A percentile compares a stretch with the other conserved stretches of the same genome.
phyloP scores from a whole-genome alignment of 345 rosid genomes.

The Pistacia integerrima region DNA sequence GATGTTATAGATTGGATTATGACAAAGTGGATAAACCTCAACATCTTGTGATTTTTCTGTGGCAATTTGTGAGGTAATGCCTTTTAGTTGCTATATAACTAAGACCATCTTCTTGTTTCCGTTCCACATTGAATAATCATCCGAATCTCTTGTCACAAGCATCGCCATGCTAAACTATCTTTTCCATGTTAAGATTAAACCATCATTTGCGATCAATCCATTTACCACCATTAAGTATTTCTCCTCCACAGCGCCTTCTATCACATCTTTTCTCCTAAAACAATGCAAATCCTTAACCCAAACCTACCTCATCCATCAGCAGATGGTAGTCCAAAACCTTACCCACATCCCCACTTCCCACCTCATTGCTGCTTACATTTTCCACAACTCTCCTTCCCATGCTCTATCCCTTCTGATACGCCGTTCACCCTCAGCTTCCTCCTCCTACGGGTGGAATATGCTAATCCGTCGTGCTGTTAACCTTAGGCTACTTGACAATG shows the following conservation, averaged over 20 bases:
- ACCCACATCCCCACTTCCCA: conserved; percentile 40
- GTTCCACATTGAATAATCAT: not conserved
- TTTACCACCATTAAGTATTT: not conserved
- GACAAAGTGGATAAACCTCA: too few species aligned
- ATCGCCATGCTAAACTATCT: not conserved
- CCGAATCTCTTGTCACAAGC: not conserved
- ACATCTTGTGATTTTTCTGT: too few species aligned
- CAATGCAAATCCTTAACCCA: conserved; percentile 61
- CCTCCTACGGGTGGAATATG: conserved; percentile 73
- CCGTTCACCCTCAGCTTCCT: conserved; percentile 45
- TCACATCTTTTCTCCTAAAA: conserved; percentile 46
- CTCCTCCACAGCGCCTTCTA: conserved; percentile 13
- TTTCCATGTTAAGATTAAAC: not conserved
- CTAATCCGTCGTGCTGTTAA: conserved; percentile 53
- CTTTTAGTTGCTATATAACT: too few species aligned
- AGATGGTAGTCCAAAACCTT: conserved; percentile 53
- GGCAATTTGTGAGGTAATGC: too few species aligned
- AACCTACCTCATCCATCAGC: conserved; percentile 64
- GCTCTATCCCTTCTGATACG: conserved; percentile 59
- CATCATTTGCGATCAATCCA: not conserved
- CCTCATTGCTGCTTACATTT: conserved; percentile 71
- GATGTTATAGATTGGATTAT: too few species aligned
- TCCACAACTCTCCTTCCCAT: conserved; percentile 42
- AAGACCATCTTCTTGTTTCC: too few species aligned
- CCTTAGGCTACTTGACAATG: conserved; percentile 38